A percentile compares a stretch with the other conserved stretches of the same genome.
Conservation (phyloP, 495 filamentous ascomycete species). For the Talaromyces liani region DNA sequence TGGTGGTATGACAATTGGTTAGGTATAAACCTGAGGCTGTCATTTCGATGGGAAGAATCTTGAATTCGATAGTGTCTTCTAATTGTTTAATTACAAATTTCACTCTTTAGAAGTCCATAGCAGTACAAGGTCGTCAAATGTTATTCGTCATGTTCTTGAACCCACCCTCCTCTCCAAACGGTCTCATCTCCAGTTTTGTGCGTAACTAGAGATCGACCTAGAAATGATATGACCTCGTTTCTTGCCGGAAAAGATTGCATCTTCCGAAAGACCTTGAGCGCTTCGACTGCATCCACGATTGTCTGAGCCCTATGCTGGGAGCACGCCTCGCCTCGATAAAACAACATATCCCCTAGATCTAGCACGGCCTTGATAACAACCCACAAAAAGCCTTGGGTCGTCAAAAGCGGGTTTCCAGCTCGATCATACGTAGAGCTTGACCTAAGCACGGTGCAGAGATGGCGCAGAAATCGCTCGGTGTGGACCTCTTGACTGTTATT, state of each 20-base stretch:
- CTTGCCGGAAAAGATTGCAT: not conserved
- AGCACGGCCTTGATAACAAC: not conserved
- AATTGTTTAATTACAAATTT: too few relatives aligned
- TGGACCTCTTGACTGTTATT: not conserved
- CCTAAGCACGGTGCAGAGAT: not conserved
- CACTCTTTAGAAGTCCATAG: too few relatives aligned
- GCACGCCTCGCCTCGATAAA: not conserved
- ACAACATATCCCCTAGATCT: conserved; percentile 1
- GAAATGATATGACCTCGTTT: not conserved
- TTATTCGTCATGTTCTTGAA: not conserved
- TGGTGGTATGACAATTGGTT: conserved; percentile 30
- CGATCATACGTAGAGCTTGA: not conserved
- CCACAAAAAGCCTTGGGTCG: not conserved
- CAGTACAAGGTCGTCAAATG: too few relatives aligned
- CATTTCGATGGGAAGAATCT: too few relatives aligned
- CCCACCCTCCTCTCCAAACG: not conserved
- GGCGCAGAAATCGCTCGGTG: not conserved
- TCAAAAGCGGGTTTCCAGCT: conserved; percentile 1
- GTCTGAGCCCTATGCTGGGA: not conserved
- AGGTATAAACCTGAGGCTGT: not conserved
- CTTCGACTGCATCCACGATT: conserved; percentile 1
- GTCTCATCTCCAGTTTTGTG: not conserved
- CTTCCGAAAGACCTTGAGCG: not conserved
- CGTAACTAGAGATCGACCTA: not conserved
- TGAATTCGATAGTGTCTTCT: too few relatives aligned